Conservation (phyloP, 176 grass and related monocot species). For the maize (Zea mays) region Zm-B73-REFERENCE-NAM-5.0 NC_050096.1:6265001-6265500, state of each 20-base stretch:
- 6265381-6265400: constrained; percentile 90
- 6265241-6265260: background rate
- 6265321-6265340: constrained; percentile 90
- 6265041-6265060: no score
- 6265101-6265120: no score
- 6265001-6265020: background rate
- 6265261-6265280: background rate
- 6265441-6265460: no score
- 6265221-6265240: background rate
- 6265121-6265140: constrained; percentile 86
- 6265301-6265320: background rate
- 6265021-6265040: no score
- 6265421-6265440: no score
- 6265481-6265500: no score
- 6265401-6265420: background rate
- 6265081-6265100: no score
- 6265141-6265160: constrained; percentile 89
- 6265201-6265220: constrained; percentile 66
- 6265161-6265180: constrained; percentile 90
- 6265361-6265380: constrained; percentile 78
- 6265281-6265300: background rate
- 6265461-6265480: no score
- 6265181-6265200: constrained; percentile 71
- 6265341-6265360: constrained; percentile 86
- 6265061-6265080: no score